phyloP scores from a whole-genome alignment of 2,329 filamentous ascomycete genomes.

The Talaromyces sp. region DNA sequence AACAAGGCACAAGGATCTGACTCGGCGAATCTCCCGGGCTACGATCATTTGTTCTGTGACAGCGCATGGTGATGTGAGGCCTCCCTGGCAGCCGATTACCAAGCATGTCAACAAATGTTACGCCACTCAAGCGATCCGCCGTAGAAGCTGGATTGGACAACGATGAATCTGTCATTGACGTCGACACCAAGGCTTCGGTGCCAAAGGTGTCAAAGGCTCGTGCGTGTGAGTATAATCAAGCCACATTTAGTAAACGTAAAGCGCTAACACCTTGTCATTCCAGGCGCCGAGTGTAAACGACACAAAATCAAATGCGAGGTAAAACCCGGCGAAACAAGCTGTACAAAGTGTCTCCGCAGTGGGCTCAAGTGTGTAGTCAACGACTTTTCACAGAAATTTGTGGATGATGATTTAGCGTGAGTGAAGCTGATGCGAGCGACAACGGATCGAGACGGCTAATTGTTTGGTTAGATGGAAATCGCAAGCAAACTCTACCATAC shows the following conservation, averaged over 20 bases:
- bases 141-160: conserved; percentile 35
- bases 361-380: conserved; percentile 54
- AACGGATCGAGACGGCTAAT: neutral
- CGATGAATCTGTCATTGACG: conserved; percentile 25
- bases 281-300: conserved; percentile 50
- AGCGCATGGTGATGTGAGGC: conserved; percentile 6
- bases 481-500: conserved; percentile 41
- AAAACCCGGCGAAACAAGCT: conserved; percentile 45
- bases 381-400: conserved; percentile 55
- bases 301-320: conserved; percentile 57
- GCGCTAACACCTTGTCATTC: neutral
- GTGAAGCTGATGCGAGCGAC: conserved; percentile 21
- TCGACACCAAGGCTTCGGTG: conserved; percentile 20
- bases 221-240: conserved; percentile 32
- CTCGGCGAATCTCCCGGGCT: neutral
- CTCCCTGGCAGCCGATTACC: conserved; percentile 17
- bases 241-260: neutral
- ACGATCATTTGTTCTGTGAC: neutral
- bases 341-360: conserved; percentile 50
- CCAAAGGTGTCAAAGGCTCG: conserved; percentile 43
- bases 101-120: conserved; percentile 18
- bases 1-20: neutral
- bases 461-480: conserved; percentile 42
- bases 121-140: conserved; percentile 37
- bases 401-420: conserved; percentile 53